Base-by-base conservation (phyloP, 2,329 filamentous ascomycete species). In the Talaromyces sp. region DNA sequence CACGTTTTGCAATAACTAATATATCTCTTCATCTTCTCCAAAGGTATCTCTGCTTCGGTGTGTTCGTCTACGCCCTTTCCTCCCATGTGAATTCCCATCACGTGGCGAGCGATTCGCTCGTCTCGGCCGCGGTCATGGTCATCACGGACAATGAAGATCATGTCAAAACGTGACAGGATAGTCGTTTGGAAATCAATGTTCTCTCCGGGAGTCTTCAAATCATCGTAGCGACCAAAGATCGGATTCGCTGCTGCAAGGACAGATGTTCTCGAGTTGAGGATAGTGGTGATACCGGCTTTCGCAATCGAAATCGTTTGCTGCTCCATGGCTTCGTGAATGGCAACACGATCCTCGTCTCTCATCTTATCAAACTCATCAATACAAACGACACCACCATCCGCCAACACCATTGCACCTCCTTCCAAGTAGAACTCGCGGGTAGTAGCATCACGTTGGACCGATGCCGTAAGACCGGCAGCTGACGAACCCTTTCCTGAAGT, bases 311-410 rank as follows among this genome's bases (percentile, higher is more conserved):
- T 99, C 0, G 95, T 99, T 78, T 99, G 95, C 81, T 99, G 95
- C 77, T 99, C 95, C 95, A 99, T 99, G 65, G 95, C 95, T 85
- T 99, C 95, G 83, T 99, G 95, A 70, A 99, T 99, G 1, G 95
- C 95, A 7, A 98, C 95, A 71, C 95, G 87, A 72, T 99, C 95
- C 77, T 99, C 95, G 75, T 99, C 95, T 68, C 95, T 87, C 95
- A 99, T 99, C 83, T 99, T 99, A 82, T 99, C 95, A 75, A 99
- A 99, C 79, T 99, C 95, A 75, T 99, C 95, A 71, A 99, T 99
- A 78, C 95, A 98, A 10, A 98, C 95, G 0, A 98, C 94, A 72
- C 95, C 95, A 2, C 93, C 93, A 70, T 99, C 95, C 3, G 95
- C 95, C 19, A 99, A 87, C 3, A 99, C 95, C 95, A 99, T 98